Evolutionary conservation across 2,329 filamentous ascomycete genomes (phyloP), one percentile per base, ranked within the genome.

Genomic region (Myriosclerotinia duriaeana): DNA sequence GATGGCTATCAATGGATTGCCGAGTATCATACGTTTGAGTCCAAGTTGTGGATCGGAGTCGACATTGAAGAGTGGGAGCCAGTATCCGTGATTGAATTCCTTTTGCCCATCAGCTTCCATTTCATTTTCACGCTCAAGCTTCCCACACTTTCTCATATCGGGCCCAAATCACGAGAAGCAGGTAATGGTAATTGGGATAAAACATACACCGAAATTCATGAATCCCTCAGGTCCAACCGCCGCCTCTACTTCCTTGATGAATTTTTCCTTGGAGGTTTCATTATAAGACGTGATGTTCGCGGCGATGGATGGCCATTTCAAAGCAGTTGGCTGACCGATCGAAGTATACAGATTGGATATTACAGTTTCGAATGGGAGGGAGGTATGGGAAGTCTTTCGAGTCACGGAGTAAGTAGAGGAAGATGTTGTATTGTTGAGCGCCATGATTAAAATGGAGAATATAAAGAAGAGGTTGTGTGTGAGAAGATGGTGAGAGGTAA

Each of bases 1-100:
- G 44, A 73, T 69, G 12, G 71, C 71, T 34, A 72, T 69, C 1
- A 74, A 46, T 14, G 72, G 70, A 60, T 74, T 74, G 3, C 71
- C 71, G 5, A 73, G 54, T n/a, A 72, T 69, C 38, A 74, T 66
- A 46, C 71, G 42, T 52, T 67, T 71, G 15, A 53, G 36, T 36
- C 36, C 42, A 12, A 60, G 58, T 40, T 70, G 69, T 20, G 69
- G 59, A 11, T 67, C 65, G 26, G 36, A n/a, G n/a, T 67, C 59
- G 2, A 68, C 62, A 9, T 65, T 56, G 58, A 69, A 72, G 6
- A 73, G 53, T 1, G 69, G 68, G 9, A 71, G 55, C 72, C 72
- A 73, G 15, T 36, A 20, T 17, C 68, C 67, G 50, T 73, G 72
- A 44, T 72, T 55, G 30, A 72, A 67, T 64, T 72, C 70, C 70